phyloP scores from a whole-genome alignment of 2,329 filamentous ascomycete genomes.

The Teratosphaeria nubilosa region DNA sequence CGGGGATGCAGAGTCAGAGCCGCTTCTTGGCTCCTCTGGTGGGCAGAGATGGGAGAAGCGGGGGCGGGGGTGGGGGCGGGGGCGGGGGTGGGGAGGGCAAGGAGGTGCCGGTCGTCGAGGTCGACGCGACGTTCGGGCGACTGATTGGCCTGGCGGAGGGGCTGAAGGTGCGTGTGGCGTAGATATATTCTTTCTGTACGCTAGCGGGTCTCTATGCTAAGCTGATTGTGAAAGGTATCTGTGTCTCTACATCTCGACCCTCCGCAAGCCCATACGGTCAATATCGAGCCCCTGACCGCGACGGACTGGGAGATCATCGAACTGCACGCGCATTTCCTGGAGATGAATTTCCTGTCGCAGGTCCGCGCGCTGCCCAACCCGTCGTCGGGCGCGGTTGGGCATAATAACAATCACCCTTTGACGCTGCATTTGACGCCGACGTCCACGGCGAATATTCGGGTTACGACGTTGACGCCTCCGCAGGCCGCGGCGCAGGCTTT shows the following conservation, averaged over 20 bases:
- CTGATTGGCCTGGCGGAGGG: slow-evolving; percentile 70
- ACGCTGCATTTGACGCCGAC: slow-evolving; percentile 91
- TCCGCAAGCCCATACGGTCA: slow-evolving; percentile 82
- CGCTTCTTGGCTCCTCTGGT: slow-evolving; percentile 59
- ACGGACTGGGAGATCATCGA: slow-evolving; percentile 99
- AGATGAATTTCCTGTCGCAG: slow-evolving; percentile 85
- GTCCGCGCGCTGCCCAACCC: slow-evolving; percentile 91
- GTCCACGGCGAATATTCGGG: slow-evolving; percentile 82
- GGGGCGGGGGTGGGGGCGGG: slow-evolving; percentile 42
- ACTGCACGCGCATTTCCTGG: slow-evolving; percentile 87
- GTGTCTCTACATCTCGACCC: slow-evolving; percentile 75
- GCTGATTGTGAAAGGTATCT: neutral
- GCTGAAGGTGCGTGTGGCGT: slow-evolving; percentile 53
- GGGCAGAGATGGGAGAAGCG: slow-evolving; percentile 56
- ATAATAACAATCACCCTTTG: slow-evolving; percentile 60
- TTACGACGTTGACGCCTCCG: slow-evolving; percentile 71
- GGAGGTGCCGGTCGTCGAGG: slow-evolving; percentile 68
- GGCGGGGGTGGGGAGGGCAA: slow-evolving; percentile 64
- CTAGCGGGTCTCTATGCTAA: slow-evolving; percentile 1
- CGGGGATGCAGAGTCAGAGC: slow-evolving; percentile 91
- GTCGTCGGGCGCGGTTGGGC: slow-evolving; percentile 31
- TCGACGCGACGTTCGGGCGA: slow-evolving; percentile 74
- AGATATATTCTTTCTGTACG: neutral
- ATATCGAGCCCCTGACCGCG: slow-evolving; percentile 89
- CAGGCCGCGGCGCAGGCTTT: slow-evolving; percentile 62